Evolutionary conservation across 2,329 filamentous ascomycete species (phyloP), one percentile per base, ranked within the genome.

Genomic region (Elsinoe arachidis): DNA sequence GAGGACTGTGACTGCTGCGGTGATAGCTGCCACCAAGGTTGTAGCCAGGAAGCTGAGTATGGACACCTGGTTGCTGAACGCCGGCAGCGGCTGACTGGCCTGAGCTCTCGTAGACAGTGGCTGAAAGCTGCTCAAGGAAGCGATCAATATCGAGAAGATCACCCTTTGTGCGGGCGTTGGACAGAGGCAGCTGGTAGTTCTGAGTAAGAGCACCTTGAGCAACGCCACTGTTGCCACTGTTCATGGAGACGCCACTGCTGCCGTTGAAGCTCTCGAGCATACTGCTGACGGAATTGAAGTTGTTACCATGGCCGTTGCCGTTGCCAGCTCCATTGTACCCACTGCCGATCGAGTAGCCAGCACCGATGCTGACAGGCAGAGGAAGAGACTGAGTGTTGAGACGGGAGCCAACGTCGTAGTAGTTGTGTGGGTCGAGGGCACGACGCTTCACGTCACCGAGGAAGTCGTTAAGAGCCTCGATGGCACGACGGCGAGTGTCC

Each of bases 121-220:
- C 85, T 74, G 96, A 91, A 79, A 97, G 92, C 74, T 96, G 90
- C 74, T 96, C 90, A 57, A 99, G 82, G 71, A 97, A 88, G 68
- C 90, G 87, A 71, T 97, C 93, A 67, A 97, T 91, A 70, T 95
- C 90, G 70, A 95, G 78, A 43, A 99, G 79, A 70, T 99, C 93
- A 70, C 84, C 90, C 80, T 97, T 96, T 51, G 91, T 96, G 68
- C 92, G 85, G 57, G 95, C 80, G 66, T 90, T 95, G 49, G 85
- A 84, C 9, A 90, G 84, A 56, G 93, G 89, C 59, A 96, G 79
- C 61, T 90, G 89, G 74, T 96, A 96, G 55, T 91, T 88, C 70
- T 89, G 84, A 39, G 86, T 80, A 63, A 86, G 79, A 37, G 84
- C 79, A 37, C 65, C 64, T 21, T 67, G 66, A 15, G 67, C 70